These are phyloP conservation scores for Jatropha multifida DNA, from an alignment of 441 rosid species.

Conservation along the genomic window DNA sequence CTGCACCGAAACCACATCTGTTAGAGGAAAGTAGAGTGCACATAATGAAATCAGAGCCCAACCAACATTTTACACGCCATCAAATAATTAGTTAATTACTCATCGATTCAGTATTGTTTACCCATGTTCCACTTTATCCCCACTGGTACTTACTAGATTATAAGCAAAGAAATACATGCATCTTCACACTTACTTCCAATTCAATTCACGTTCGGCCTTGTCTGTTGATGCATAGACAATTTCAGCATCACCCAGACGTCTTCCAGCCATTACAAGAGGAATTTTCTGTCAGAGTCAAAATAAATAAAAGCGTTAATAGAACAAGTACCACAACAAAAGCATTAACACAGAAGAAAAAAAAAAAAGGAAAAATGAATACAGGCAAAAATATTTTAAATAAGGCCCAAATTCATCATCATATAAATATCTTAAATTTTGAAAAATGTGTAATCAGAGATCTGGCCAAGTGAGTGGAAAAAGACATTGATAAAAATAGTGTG, in stretches of 20 bases:
- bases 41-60: background rate
- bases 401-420: background rate
- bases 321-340: background rate
- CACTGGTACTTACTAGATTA: background rate
- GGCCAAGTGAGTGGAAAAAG: background rate
- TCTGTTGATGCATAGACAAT: conserved; percentile 81
- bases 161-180: background rate
- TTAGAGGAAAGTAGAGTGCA: background rate
- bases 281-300: conserved; percentile 54
- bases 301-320: background rate
- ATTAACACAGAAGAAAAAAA: background rate
- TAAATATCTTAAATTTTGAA: background rate
- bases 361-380: background rate
- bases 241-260: conserved; percentile 89
- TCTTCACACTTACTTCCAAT: conserved; percentile 75
- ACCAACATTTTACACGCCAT: background rate
- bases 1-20: conserved; percentile 34
- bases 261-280: conserved; percentile 66
- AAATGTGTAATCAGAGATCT: background rate
- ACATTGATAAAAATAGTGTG: background rate
- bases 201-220: conserved; percentile 71
- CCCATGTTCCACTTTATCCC: background rate
- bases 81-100: background rate
- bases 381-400: background rate
- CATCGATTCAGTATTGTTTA: background rate